phyloP scores from a whole-genome alignment of 257 asterid species.

The Agastache rugosa region DNA sequence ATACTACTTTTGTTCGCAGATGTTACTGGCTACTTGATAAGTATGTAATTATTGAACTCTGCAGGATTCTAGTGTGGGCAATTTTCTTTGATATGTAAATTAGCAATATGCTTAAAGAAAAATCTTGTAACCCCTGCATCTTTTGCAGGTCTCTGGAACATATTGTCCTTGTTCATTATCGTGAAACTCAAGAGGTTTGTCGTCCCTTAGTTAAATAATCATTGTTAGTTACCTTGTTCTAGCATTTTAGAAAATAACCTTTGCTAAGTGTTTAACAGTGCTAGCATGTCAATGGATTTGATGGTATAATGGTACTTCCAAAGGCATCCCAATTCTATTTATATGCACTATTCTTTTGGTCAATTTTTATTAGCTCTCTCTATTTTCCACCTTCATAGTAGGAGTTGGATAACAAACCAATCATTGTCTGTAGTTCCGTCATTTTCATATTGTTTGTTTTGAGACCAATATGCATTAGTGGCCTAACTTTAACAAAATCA shows the following conservation, averaged over 20 bases:
- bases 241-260: conserved; percentile 7
- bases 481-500: not conserved
- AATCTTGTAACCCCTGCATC: conserved; percentile 31
- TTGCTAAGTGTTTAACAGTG: not conserved
- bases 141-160: conserved; percentile 87
- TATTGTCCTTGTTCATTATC: conserved; percentile 96
- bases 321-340: conserved; percentile 15
- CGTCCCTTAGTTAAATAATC: conserved; percentile 31
- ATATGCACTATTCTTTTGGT: not conserved
- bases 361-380: not conserved
- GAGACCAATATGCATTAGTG: conserved; percentile 6
- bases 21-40: conserved; percentile 99
- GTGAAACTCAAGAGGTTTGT: conserved; percentile 96
- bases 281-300: not conserved
- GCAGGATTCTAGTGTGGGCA: conserved; percentile 25
- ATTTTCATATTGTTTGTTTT: not conserved
- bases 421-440: not conserved
- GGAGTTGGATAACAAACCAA: not conserved
- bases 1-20: conserved; percentile 92
- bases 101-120: conserved; percentile 20
- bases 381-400: not conserved
- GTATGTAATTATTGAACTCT: conserved; percentile 54
- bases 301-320: not conserved
- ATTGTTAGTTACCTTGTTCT: conserved; percentile 12
- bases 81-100: conserved; percentile 22